Base-by-base conservation (phyloP, 352 stramenopile species). In the Phytophthora colocasiae region DNA sequence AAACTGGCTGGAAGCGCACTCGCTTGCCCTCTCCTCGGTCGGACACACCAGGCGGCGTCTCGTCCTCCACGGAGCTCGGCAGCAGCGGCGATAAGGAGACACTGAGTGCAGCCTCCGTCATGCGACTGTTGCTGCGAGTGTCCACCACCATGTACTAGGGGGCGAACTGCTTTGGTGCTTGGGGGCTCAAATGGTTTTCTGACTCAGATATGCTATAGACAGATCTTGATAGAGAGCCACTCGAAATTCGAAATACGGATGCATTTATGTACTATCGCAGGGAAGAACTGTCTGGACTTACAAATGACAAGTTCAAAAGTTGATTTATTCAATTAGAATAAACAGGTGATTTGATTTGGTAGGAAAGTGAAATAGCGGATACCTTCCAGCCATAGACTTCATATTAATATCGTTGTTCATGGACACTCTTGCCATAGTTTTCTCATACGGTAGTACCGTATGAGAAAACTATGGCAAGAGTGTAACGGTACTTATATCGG, bases 1-100 rank as follows among this genome's bases (percentile, higher is more conserved):
- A 91, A 7, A 49, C 54, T 3, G 47, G 54, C 51, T 89, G 78
- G 63, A 92, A 94, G 41, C 86, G 83, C 60, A 94, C 84, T 67
- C 73, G 85, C 69, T 91, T 92, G 53, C 34, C 48, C 5, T 62
- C 58, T 43, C 50, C 48, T 38, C 9, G 24, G 12, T 9, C 38
- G 10, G 24, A 34, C n/a, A 46, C 63, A 0, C 34, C 41, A 5
- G 52, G 60, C 19, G 53, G 48, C 48, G 65, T 67, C 27, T 89
- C 82, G 40, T 92, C 85, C 64, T 92, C 86, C 43, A 92, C 75
- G 41, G 86, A 95, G 57, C 84, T 93, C 17, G 86, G 81, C 58
- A 95, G 70, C 57, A 93, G 67, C 44, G 86, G 86, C 41, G 86
- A 95, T 22, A 95, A 75, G 41, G 83, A 92, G 48, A 92, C 82